phyloP scores from a whole-genome alignment of 176 grass and related monocot species.

The Bonia amplexicaulis region DNA sequence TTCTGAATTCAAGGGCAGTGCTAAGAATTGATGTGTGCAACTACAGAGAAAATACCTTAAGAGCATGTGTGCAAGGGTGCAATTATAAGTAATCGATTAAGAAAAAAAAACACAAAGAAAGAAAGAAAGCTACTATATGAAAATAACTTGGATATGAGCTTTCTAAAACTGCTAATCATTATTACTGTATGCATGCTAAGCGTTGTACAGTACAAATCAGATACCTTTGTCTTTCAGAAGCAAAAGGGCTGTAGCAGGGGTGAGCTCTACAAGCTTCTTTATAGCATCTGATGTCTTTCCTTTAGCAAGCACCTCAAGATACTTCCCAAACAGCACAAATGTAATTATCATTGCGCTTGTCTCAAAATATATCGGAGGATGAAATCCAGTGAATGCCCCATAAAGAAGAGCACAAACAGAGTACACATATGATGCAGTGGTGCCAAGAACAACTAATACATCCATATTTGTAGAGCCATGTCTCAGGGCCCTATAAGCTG shows the following conservation, averaged over 20 bases:
- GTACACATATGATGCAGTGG: slow-evolving; percentile 68
- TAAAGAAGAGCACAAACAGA: slow-evolving; percentile 72
- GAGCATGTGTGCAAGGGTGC: slow-evolving; percentile 1
- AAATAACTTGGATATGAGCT: slow-evolving; percentile 2
- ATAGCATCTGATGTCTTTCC: slow-evolving; percentile 84
- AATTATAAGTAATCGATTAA: not conserved
- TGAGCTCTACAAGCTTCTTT: slow-evolving; percentile 80
- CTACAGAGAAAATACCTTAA: slow-evolving; percentile 2
- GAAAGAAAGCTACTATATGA: not conserved
- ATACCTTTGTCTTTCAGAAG: slow-evolving; percentile 69
- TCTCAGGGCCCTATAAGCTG: slow-evolving; percentile 68
- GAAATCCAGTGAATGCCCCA: slow-evolving; percentile 55
- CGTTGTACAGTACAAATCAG: not conserved
- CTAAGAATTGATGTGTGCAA: slow-evolving; percentile 2
- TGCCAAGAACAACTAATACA: slow-evolving; percentile 76
- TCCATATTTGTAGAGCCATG: slow-evolving; percentile 91
- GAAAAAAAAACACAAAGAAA: not conserved
- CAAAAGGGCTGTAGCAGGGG: slow-evolving; percentile 64
- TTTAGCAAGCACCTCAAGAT: slow-evolving; percentile 79
- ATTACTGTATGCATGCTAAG: not conserved
- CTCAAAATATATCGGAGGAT: slow-evolving; percentile 76
- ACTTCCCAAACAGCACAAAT: slow-evolving; percentile 82
- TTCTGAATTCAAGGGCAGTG: slow-evolving; percentile 34
- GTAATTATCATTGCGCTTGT: slow-evolving; percentile 88
- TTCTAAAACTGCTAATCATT: not conserved